Evolutionary conservation across 495 filamentous ascomycete species (phyloP), one percentile per base, ranked within the genome.

Genomic region (Hyaloscypha variabilis): DNA sequence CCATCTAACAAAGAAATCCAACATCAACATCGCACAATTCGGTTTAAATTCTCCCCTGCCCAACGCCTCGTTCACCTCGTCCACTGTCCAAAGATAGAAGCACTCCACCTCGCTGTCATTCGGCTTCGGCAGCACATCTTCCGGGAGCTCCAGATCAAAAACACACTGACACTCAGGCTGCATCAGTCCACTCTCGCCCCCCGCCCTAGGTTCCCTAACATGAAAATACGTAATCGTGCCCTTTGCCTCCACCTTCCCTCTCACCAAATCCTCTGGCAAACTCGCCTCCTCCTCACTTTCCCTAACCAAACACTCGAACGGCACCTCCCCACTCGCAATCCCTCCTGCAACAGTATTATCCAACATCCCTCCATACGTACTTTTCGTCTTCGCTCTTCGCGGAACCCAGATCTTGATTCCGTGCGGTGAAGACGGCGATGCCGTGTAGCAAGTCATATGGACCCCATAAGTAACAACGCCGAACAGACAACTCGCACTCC

Each of bases 271-370:
- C 63, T 88, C 91, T 0, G 92, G 86, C 6, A 99, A 77, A n/a
- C 86, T 89, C 0, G 95, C 95, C 72, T 99, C 95, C 76, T 99
- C 95, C 65, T 86, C 87, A 0, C 89, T 86, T 75, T 99, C 95
- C 58, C 96, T 88, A 8, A 97, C 80, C 42, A 97, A 77, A 77
- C 89, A 91, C 68, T 93, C 91, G 59, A 91, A 87, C 1, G 87
- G 86, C 19, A 78, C 81, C 73, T 97, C 93, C 24, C 88, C 87
- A 0, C 91, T 89, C 68, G 88, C 85, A 71, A 98, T 88, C 0
- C 95, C 95, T 5, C 95, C 95, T 0, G 94, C 95, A 6, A 97
- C 96, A 2, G 91, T 91, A 72, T 99, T 99, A 74, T 99, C 95
- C 56, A 98, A 77, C 87, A 97, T 91, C 8, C 89, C 82, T 8